A percentile compares a stretch with the other conserved stretches of the same genome.
Conservation (phyloP, 306 rosid genomes). For the Aeschynomene evenia region DNA sequence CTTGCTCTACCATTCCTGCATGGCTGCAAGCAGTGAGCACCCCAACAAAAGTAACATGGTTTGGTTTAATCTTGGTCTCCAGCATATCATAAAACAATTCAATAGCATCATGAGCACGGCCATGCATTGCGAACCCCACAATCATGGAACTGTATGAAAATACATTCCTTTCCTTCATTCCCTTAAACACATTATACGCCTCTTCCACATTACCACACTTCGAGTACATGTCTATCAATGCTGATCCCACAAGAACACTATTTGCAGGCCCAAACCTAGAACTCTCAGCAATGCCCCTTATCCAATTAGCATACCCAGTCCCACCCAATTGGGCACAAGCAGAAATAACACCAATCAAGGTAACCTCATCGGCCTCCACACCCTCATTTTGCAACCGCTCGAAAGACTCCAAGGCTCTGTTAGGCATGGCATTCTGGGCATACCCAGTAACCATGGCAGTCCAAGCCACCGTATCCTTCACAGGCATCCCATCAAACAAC, state of each 20-base stretch:
- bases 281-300: constrained; percentile 56
- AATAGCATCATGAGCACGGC: constrained; percentile 58
- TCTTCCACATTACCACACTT: constrained; percentile 73
- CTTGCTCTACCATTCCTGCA: constrained; percentile 75
- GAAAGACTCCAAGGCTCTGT: constrained; percentile 61
- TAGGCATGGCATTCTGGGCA: constrained; percentile 71
- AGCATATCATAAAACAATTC: constrained; percentile 76
- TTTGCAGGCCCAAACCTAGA: constrained; percentile 46
- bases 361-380: constrained; percentile 57
- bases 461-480: constrained; percentile 86
- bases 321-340: constrained; percentile 84
- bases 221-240: constrained; percentile 75
- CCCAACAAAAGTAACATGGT: constrained; percentile 71
- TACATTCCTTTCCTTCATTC: constrained; percentile 65
- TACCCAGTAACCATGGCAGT: constrained; percentile 79
- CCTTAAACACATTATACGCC: constrained; percentile 57
- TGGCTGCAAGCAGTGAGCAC: constrained; percentile 77
- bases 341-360: constrained; percentile 66
- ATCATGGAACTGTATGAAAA: constrained; percentile 84
- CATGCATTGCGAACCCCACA: constrained; percentile 72
- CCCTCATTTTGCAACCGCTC: constrained; percentile 42
- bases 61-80: constrained; percentile 58
- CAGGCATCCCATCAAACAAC: constrained; percentile 56
- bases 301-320: constrained; percentile 54
- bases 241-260: constrained; percentile 81